phyloP scores from a whole-genome alignment of 2,329 filamentous ascomycete species.

The Beauveria sp. region DNA sequence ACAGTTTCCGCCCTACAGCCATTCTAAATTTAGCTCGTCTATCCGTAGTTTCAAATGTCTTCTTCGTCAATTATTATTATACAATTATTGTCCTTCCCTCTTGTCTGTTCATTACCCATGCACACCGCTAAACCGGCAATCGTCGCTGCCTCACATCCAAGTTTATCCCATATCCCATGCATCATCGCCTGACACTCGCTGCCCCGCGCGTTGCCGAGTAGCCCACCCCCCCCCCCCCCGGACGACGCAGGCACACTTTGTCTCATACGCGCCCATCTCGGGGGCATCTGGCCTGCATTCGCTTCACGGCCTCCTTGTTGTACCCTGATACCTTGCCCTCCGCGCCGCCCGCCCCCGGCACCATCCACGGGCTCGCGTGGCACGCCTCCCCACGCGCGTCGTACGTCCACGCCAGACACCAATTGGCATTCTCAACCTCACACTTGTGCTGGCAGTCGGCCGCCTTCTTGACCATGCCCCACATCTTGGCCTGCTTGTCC shows the following conservation, averaged over 20 bases:
- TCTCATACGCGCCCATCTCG: neutral
- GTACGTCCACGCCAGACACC: constrained; percentile 46
- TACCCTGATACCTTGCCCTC: constrained; percentile 24
- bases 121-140: no score
- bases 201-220: neutral
- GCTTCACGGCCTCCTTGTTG: constrained; percentile 23
- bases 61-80: no score
- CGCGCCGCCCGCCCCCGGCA: constrained; percentile 30
- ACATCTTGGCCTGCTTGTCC: constrained; percentile 34
- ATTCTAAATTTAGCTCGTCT: no score
- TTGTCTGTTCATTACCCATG: no score
- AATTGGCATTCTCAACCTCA: constrained; percentile 22
- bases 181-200: neutral
- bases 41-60: no score
- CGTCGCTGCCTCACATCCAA: no score
- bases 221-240: neutral
- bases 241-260: neutral
- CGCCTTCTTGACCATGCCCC: constrained; percentile 28
- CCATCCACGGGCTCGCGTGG: constrained; percentile 41
- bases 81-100: no score
- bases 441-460: constrained; percentile 38
- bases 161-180: neutral
- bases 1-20: no score
- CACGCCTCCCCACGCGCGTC: constrained; percentile 32
- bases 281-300: constrained; percentile 19